phyloP scores from a whole-genome alignment of 2,329 filamentous ascomycete genomes.

The Aspergillus ochraceoroseus region DNA sequence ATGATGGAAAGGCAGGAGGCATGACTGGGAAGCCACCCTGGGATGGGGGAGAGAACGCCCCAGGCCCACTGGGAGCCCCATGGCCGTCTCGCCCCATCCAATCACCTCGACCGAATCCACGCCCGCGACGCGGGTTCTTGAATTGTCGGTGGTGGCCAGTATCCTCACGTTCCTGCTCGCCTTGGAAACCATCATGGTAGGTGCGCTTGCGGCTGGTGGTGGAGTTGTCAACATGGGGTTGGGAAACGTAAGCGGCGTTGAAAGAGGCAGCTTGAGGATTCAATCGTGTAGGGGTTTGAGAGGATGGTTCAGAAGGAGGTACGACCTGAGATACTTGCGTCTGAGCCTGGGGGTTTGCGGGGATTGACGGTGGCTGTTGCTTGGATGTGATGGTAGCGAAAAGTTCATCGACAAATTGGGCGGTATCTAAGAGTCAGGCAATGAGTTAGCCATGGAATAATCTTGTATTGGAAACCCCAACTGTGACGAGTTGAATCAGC shows the following conservation, averaged over 20 bases:
- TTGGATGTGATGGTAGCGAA: slow-evolving; percentile 50
- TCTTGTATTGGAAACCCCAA: not conserved
- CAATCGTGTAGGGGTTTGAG: slow-evolving; percentile 22
- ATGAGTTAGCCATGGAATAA: slow-evolving; percentile 14
- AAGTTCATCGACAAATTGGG: slow-evolving; percentile 53
- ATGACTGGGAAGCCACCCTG: slow-evolving; percentile 36
- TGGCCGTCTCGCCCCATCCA: slow-evolving; percentile 33
- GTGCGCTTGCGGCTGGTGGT: slow-evolving; percentile 49
- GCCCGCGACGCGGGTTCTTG: slow-evolving; percentile 43
- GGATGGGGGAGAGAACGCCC: slow-evolving; percentile 29
- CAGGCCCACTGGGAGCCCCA: slow-evolving; percentile 19
- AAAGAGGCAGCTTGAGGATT: slow-evolving; percentile 24
- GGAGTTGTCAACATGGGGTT: slow-evolving; percentile 23
- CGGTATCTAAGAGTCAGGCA: slow-evolving; percentile 41
- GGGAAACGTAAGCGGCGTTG: slow-evolving; percentile 21
- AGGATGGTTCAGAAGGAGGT: slow-evolving; percentile 18
- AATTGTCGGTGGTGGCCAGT: slow-evolving; percentile 45
- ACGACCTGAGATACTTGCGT: slow-evolving; percentile 22
- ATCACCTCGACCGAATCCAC: slow-evolving; percentile 44
- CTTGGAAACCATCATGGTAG: slow-evolving; percentile 49
- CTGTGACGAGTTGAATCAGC: slow-evolving; percentile 15
- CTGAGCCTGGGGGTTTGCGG: slow-evolving; percentile 23
- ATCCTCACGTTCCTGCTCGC: slow-evolving; percentile 43
- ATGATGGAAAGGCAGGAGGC: slow-evolving; percentile 47
- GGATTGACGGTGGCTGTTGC: slow-evolving; percentile 28